Base-by-base conservation (phyloP, 192 early-diverging fungal species). In the Backusella psychrophila region DNA sequence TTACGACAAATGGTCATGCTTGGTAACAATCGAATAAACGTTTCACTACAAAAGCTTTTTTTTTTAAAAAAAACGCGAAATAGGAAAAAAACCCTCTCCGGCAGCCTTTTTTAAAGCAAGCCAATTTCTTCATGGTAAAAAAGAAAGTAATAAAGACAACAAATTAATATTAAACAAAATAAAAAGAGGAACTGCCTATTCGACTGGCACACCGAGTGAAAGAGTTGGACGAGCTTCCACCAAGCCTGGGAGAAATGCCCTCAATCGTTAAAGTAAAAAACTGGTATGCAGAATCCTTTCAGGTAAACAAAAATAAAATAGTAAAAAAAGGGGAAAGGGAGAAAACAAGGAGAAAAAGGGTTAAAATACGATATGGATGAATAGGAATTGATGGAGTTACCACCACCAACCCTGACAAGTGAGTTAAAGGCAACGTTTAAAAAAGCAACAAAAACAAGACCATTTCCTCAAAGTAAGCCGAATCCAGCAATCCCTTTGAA, bases 1-100 rank as follows among this genome's bases (percentile, higher is more conserved):
- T 84, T 98, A 68, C 87, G 90, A 68, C 94, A 98, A 83, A 96
- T 98, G 94, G 96, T 97, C 74, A 92, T 96, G 89, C 97, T 97
- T 90, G 96, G 96, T 89, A 86, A 66, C n/a, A 71, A 41, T 19
- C 36, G 19, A 71, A 31, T n/a, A 49, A n/a, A 26, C 46, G 46
- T n/a, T 17, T 29, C 33, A 52, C 11, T 44, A 52, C 21, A 46
- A 31, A 6, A 14, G 12, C 19, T 36, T n/a, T 69, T 69, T 21
- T 41, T 35, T 69, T 68, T n/a, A n/a, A n/a, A 56, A 56, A 6
- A 56, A 56, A 68, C 31, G 34, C 67, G 36, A 39, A 26, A 66
- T 66, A 90, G 89, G 89, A 66, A 89, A 91, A 80, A 90, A 89
- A 66, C 93, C 93, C 34, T 90, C 91, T 5, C 91, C 90, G 52